Evolutionary conservation across 441 rosid genomes (phyloP), one percentile per base, ranked within the genome.

Genomic region (Iberis amara): DNA sequence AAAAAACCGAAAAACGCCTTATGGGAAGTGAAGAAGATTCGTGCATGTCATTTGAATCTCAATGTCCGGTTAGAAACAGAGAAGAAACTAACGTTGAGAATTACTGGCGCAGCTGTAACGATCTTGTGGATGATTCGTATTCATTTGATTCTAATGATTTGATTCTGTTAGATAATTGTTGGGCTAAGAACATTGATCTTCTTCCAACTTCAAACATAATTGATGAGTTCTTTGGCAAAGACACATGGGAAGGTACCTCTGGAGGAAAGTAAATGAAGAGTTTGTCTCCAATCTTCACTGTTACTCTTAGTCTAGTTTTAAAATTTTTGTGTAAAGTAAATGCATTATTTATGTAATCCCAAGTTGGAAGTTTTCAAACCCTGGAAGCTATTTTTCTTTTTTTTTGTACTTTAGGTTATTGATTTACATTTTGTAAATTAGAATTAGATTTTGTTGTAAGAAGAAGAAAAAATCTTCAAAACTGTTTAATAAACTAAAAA

Each of bases 101-200:
- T 30, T 3, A 30, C 8, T 57, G 55, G 39, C 41, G 57, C 26
- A 65, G 64, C 56, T 50, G 54, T 24, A 72, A 70, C 38, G 38
- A 55, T 30, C 33, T 30, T 30, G 33, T 5, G 6, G 33, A 30
- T 46, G 42, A 73, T 24, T 47, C 57, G 33, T 78, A 65, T 69
- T 38, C 78, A 3, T 44, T 67, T 64, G 89, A 30, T 30, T 30
- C 33, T 7, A 8, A 5, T 5, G 33, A 30, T 30, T 30, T 8
- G 7, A 30, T 30, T 4, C 33, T 30, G 6, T 8, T 1, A 30
- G 33, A 30, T 30, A 6, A 57, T 77, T 52, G 55, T 59, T 83
- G 85, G 82, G 75, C 45, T 62, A 73, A 68, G 53, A 81, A 68
- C 46, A 62, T 68, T n/a, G 82, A 79, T 54, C 67, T 79, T 44